Base-by-base conservation (phyloP, 2,329 filamentous ascomycete species). In the Xylaria arbuscula region DNA sequence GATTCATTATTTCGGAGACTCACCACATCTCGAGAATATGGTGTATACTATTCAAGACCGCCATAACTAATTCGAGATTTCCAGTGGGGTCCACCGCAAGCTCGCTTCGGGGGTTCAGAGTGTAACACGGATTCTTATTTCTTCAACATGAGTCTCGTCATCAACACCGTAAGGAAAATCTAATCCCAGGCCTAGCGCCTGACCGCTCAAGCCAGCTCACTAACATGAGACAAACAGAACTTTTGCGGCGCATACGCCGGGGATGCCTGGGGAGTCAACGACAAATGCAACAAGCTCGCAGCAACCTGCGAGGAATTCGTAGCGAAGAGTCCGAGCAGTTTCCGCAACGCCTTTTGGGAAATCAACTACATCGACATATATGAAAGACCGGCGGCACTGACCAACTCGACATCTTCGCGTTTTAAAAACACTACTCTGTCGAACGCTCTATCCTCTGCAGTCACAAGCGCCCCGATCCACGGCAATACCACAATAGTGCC, bases 211-310 rank as follows among this genome's bases (percentile, higher is more conserved):
- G 28, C 2, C 28, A 28, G 2, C 28, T 45, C 48, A 63, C 53
- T 68, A 40, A 66, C 22, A 66, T 42, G 59, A 19, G n/a, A n/a
- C 19, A 5, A 7, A 6, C 53, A 85, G 83, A 84, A 92, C 60
- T 93, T 96, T 77, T 96, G 93, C 76, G 93, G 93, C 32, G 88
- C 90, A 74, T 94, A 91, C 85, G 92, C 91, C 0, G 89, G 79
- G 50, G 78, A 77, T 5, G 75, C 80, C 17, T 86, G 85, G 84
- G 78, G 76, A 19, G 72, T 72, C 4, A 72, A 76, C 13, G 80
- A 82, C 17, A 76, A 80, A 15, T 86, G 83, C 70, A 74, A 74
- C 64, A 65, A 73, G 10, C 76, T 80, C n/a, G 83, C 83, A 0
- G 73, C 80, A 5, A 84, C 83, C 2, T 86, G 84, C 69, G 70